Base-by-base conservation (phyloP, 139 green algal genomes). In the Chlamydomonas sp. region DNA sequence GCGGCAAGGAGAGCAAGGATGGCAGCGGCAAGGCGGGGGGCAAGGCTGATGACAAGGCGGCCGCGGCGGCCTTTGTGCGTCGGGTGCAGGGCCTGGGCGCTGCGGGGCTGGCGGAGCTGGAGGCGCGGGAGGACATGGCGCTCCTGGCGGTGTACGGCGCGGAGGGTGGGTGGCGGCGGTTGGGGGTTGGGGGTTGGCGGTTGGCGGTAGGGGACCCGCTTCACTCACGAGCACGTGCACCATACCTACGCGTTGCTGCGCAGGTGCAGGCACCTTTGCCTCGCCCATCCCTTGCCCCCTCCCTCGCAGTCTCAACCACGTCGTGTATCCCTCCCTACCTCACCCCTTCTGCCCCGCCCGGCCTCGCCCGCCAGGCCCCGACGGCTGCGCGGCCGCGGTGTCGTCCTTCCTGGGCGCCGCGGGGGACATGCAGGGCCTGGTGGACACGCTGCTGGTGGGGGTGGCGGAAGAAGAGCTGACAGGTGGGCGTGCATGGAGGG, bases 101-200 rank as follows among this genome's bases (percentile, higher is more conserved):
- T 8, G 57, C 8, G n/a, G 68, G 84, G 78, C 9, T 88, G 77
- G 64, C 16, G 49, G 68, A 61, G n/a, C 57, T 88, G 63, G 86
- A 91, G 66, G 66, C 77, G 3, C 73, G 88, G 18, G 90, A 92
- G 78, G 90, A 87, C 6, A 87, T 92, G 49, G 61, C 86, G 1
- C 74, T 92, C 12, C 16, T 89, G 12, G 85, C 83, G 14, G 1
- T 88, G 6, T 71, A 82, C 63, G 83, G 82, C 0, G 58, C 60
- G 82, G 80, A 77, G 17, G 80, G 80, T 85, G 59, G 79, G n/a
- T 10, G 77, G 62, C 5, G 7, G 18, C n/a, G n/a, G n/a, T n/a
- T 9, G 15, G 3, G 49, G 76, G 76, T 31, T 20, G 76, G 58
- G 1, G 9, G 49, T 2, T 2, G 58, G 31, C 59, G 5, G 57